phyloP scores from a whole-genome alignment of 805 yeast species.

The Jamesozyma lodderae region DNA sequence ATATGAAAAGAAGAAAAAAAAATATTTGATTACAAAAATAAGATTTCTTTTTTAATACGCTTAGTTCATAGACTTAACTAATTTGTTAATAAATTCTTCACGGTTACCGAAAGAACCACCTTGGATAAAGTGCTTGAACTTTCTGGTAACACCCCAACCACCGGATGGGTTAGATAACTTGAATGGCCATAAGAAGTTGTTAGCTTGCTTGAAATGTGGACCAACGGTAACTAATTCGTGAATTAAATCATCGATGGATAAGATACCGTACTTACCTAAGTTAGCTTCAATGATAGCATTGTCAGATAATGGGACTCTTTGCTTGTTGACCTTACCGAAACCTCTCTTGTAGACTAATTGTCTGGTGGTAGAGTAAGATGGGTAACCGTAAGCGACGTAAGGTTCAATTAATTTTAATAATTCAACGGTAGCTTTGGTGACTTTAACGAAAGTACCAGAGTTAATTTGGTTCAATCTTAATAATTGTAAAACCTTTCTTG shows the following conservation, averaged over 20 bases:
- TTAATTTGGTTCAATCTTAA: conserved; percentile 89
- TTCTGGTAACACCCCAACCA: conserved; percentile 96
- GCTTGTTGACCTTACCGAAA: conserved; percentile 93
- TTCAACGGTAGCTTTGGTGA: conserved; percentile 92
- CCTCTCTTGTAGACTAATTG: conserved; percentile 96
- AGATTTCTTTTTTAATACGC: conserved; percentile 15
- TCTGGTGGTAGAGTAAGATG: conserved; percentile 84
- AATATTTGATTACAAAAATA: neutral
- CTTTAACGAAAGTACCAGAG: conserved; percentile 90
- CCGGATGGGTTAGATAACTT: conserved; percentile 93
- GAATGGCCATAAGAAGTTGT: conserved; percentile 98
- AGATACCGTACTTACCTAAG: conserved; percentile 88
- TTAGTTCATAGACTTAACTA: conserved; percentile 90
- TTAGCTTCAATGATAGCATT: conserved; percentile 80
- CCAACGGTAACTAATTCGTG: conserved; percentile 95
- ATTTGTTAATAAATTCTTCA: conserved; percentile 89
- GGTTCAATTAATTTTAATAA: conserved; percentile 91
- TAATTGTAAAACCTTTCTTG: conserved; percentile 95
- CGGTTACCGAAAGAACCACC: conserved; percentile 99
- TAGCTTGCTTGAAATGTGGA: conserved; percentile 97
- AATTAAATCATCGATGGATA: conserved; percentile 85
- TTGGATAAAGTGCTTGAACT: conserved; percentile 94
- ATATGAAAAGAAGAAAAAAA: conserved; percentile 1
- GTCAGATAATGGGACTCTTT: conserved; percentile 84
- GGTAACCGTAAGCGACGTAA: conserved; percentile 96